A percentile compares a stretch with the other conserved stretches of the same genome.
phyloP scores from a whole-genome alignment of 441 rosid species.

The Syzygium syzygioides region DNA sequence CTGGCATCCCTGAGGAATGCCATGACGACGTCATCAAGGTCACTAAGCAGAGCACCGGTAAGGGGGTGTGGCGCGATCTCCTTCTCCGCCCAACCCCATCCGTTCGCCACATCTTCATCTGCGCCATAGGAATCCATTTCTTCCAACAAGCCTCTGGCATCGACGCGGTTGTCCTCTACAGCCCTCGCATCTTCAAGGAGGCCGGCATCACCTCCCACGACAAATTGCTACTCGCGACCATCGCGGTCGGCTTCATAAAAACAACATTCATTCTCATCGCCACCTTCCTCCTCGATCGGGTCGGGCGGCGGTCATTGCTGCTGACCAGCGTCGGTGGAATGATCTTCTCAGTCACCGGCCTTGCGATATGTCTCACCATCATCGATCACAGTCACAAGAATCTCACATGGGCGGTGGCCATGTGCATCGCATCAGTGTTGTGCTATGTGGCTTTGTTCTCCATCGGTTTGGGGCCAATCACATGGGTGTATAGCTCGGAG shows the following conservation, averaged over 20 bases:
- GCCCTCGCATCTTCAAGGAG: not conserved
- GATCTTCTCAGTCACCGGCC: not conserved
- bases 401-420: not conserved
- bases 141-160: not conserved
- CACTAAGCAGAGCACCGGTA: not conserved
- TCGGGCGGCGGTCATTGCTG: not conserved
- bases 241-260: not conserved
- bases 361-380: not conserved
- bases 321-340: not conserved
- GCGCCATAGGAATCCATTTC: not conserved
- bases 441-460: not conserved
- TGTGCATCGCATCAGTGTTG: not conserved
- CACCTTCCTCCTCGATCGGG: not conserved
- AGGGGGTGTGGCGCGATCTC: not conserved
- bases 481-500: not conserved
- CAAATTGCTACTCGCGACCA: not conserved
- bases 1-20: not conserved
- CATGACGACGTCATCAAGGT: not conserved
- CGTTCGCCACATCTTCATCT: not conserved
- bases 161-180: not conserved
- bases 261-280: not conserved
- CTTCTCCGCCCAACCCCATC: not conserved
- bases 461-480: not conserved
- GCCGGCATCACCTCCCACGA: not conserved
- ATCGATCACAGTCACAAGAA: not conserved